Evolutionary conservation across 2,329 filamentous ascomycete genomes (phyloP).

Genomic region (Phialophora verrucosa): DNA sequence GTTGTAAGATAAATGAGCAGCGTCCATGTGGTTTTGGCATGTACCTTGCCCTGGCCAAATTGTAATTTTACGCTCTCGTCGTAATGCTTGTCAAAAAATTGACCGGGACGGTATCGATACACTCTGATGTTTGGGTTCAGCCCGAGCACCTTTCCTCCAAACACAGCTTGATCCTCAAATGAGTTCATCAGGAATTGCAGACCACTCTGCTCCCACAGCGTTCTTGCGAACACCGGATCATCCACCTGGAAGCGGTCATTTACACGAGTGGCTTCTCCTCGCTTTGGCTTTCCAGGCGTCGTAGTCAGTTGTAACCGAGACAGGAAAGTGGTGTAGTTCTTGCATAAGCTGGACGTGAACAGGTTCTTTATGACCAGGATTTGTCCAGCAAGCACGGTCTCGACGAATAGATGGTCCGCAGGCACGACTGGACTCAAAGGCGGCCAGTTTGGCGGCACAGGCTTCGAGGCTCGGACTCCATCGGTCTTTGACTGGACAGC

Average conservation of each 20-base stretch:
- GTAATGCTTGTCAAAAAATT: conserved; percentile 94
- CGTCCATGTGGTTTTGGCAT: conserved; percentile 85
- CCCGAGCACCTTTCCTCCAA: conserved; percentile 83
- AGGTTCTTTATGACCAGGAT: conserved; percentile 76
- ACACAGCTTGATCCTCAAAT: conserved; percentile 52
- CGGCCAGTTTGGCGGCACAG: conserved; percentile 68
- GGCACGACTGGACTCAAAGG: conserved; percentile 71
- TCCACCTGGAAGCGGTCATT: conserved; percentile 89
- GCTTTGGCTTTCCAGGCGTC: conserved; percentile 78
- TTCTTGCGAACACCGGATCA: conserved; percentile 74
- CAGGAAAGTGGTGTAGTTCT: conserved; percentile 76
- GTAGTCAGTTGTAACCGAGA: conserved; percentile 73
- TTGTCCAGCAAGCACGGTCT: conserved; percentile 65
- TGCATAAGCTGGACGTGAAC: conserved; percentile 76
- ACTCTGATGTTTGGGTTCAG: conserved; percentile 87
- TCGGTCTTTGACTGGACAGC: conserved; percentile 3
- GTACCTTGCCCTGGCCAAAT: conserved; percentile 56
- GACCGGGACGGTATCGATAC: conserved; percentile 82
- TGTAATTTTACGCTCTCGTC: conserved; percentile 81
- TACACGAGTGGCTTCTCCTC: conserved; percentile 79
- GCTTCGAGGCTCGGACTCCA: conserved; percentile 21
- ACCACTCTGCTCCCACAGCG: conserved; percentile 78
- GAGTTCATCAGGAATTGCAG: conserved; percentile 65
- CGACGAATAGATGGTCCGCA: conserved; percentile 65
- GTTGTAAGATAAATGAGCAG: conserved; percentile 86